phyloP scores from a whole-genome alignment of 352 stramenopile genomes.

The Phytophthora rubi region DNA sequence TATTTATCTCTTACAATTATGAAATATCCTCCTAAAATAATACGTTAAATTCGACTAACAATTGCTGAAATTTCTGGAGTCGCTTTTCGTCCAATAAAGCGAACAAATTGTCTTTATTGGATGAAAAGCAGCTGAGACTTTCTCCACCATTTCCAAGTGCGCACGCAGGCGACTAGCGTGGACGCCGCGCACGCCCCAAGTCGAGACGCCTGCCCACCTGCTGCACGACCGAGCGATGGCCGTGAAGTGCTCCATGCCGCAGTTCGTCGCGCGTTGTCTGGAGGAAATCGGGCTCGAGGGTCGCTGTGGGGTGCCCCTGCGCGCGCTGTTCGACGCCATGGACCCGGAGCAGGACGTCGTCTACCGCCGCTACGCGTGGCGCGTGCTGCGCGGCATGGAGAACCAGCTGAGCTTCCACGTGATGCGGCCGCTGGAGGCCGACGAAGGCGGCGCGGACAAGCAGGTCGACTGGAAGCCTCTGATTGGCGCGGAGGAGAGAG shows the following conservation, averaged over 20 bases:
- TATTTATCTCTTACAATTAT: no score
- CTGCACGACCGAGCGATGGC: conserved; percentile 15
- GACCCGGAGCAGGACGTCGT: conserved; percentile 60
- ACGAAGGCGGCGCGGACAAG: neutral
- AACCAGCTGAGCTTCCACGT: conserved; percentile 67
- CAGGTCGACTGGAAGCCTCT: conserved; percentile 19
- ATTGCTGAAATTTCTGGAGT: no score
- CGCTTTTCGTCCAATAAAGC: no score
- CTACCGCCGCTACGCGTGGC: conserved; percentile 70
- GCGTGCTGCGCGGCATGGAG: conserved; percentile 63
- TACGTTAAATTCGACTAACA: no score
- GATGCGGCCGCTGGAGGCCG: conserved; percentile 47
- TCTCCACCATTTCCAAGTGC: no score
- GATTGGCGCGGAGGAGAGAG: neutral
- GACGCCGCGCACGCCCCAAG: no score
- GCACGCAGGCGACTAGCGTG: no score
- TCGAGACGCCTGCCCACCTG: neutral
- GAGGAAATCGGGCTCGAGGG: conserved; percentile 85
- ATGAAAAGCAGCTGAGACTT: no score
- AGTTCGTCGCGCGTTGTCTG: conserved; percentile 78
- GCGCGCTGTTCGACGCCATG: conserved; percentile 63
- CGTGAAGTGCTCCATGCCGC: conserved; percentile 49
- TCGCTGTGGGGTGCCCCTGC: conserved; percentile 68
- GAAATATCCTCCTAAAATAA: no score
- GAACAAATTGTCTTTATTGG: no score